These are phyloP conservation scores for Blastobotrys arbuscula DNA, from an alignment of 1,139 yeast species.

Conservation along the genomic window DNA sequence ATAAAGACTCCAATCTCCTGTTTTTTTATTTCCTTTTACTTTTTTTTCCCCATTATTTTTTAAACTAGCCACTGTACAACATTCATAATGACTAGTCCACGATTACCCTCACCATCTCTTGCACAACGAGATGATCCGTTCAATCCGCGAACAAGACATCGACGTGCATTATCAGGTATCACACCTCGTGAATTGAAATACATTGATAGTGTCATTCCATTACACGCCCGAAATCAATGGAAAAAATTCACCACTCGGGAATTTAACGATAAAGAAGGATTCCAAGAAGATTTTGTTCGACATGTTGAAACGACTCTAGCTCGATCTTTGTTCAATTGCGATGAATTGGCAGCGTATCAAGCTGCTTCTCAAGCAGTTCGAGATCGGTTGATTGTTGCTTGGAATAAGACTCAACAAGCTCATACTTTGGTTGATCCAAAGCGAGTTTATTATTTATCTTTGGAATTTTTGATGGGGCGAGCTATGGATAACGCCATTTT, in stretches of 20 bases:
- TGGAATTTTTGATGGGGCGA: conserved; percentile 92
- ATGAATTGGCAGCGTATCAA: conserved; percentile 85
- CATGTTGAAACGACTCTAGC: conserved; percentile 91
- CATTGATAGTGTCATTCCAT: conserved; percentile 76
- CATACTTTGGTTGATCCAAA: conserved; percentile 82
- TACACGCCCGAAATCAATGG: conserved; percentile 73
- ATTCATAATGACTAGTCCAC: conserved; percentile 12
- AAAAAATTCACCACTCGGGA: conserved; percentile 52
- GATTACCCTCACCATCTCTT: conserved; percentile 12
- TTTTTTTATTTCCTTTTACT: background rate
- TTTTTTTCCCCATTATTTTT: background rate
- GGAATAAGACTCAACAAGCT: conserved; percentile 91
- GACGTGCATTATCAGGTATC: conserved; percentile 80
- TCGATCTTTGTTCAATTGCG: conserved; percentile 86
- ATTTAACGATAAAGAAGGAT: conserved; percentile 50
- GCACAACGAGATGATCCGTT: conserved; percentile 18
- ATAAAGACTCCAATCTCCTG: background rate
- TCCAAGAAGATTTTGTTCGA: conserved; percentile 66
- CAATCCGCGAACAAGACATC: conserved; percentile 26
- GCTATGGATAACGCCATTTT: conserved; percentile 92
- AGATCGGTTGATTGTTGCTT: conserved; percentile 74
- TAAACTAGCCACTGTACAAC: background rate
- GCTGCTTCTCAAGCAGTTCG: conserved; percentile 77
- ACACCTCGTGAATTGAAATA: conserved; percentile 84
- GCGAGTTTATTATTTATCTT: conserved; percentile 77